These are phyloP conservation scores for Madurella mycetomatis DNA, from an alignment of 2,329 filamentous ascomycete species.

Conservation along the genomic window DNA sequence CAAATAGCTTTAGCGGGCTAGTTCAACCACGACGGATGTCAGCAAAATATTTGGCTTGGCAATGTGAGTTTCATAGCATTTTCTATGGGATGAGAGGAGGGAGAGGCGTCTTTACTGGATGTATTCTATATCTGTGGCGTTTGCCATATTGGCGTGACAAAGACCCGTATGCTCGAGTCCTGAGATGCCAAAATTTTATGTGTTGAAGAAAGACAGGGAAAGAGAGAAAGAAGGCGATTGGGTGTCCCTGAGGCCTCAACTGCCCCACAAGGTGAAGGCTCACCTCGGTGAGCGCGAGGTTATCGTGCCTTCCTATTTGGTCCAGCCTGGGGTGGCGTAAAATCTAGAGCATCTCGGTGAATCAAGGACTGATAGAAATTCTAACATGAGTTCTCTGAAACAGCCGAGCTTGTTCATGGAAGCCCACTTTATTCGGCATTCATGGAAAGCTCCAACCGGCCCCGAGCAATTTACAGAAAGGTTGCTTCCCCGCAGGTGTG, in stretches of 20 bases:
- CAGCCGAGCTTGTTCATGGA: neutral
- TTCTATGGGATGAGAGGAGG: neutral
- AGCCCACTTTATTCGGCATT: neutral
- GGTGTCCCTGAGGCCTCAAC: neutral
- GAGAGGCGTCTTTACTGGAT: slow-evolving; percentile 16
- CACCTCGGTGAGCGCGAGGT: neutral
- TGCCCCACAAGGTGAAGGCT: neutral
- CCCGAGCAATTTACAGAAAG: neutral
- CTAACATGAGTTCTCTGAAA: too few relatives aligned
- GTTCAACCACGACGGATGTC: neutral
- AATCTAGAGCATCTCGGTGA: too few relatives aligned
- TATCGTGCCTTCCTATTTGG: too few relatives aligned
- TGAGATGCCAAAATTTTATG: too few relatives aligned
- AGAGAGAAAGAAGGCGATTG: neutral
- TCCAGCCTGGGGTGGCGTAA: too few relatives aligned
- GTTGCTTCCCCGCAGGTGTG: neutral
- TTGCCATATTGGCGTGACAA: slow-evolving; percentile 6
- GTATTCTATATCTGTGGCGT: slow-evolving; percentile 3
- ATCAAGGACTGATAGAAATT: too few relatives aligned
- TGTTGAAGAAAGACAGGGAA: neutral
- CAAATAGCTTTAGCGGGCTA: slow-evolving; percentile 58
- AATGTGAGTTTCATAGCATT: too few relatives aligned
- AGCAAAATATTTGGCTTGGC: too few relatives aligned
- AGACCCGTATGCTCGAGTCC: neutral
- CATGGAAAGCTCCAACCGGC: neutral